These are phyloP conservation scores for Sedum album DNA, from an alignment of 164 flowering plant genomes.

Conservation along the genomic window DNA sequence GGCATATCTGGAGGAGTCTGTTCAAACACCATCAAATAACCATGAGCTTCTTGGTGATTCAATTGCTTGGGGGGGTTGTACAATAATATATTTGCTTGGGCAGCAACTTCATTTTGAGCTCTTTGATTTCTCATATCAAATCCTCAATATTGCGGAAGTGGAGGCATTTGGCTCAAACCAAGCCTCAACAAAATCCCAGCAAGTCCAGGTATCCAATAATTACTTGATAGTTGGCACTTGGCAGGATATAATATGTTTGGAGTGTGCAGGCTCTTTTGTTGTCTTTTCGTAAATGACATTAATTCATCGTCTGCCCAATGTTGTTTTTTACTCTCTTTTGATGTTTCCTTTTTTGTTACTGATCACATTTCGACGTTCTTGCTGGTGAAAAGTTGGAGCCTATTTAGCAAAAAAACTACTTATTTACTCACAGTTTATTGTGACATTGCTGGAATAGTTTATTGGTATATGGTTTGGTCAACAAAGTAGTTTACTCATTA, in stretches of 20 bases:
- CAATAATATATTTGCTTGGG: constrained; percentile 88
- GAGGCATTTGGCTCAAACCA: constrained; percentile 43
- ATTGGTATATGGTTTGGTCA: neutral
- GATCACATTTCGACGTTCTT: neutral
- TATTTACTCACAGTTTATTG: neutral
- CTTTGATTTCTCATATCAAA: constrained; percentile 93
- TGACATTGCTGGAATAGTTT: neutral
- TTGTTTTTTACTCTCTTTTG: neutral
- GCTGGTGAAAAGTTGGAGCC: too few species aligned
- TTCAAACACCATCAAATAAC: constrained; percentile 33
- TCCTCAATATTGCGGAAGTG: constrained; percentile 89
- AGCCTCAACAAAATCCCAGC: constrained; percentile 37
- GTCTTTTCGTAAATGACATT: neutral
- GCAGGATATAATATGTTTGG: too few species aligned
- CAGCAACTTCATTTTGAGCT: constrained; percentile 95
- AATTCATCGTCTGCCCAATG: neutral
- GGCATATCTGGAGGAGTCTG: constrained; percentile 76
- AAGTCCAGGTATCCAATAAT: constrained; percentile 43
- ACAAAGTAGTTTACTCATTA: neutral
- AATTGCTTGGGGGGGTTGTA: constrained; percentile 98
- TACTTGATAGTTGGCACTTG: too few species aligned
- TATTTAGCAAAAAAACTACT: too few species aligned
- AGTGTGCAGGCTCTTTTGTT: too few species aligned
- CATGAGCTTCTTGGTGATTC: constrained; percentile 80
- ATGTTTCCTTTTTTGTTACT: neutral